phyloP scores from a whole-genome alignment of 176 grass and related monocot genomes.

The Coix lacrymajobi region DNA sequence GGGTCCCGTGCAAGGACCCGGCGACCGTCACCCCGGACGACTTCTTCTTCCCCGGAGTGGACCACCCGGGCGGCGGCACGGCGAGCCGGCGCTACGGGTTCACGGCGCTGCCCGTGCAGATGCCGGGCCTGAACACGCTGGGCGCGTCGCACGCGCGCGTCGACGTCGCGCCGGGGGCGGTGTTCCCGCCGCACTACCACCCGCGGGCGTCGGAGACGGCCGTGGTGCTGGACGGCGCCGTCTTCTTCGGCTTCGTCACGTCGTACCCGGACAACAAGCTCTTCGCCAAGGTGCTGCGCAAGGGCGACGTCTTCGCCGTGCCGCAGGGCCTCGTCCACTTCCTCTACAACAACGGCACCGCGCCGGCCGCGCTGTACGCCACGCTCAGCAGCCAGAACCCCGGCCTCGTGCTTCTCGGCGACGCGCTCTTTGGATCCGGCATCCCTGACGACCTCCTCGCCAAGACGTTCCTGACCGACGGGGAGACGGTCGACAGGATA shows the following conservation, averaged over 20 bases:
- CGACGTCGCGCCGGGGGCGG: conserved; percentile 13
- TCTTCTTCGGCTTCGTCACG: conserved; percentile 62
- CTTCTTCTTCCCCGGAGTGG: conserved; percentile 41
- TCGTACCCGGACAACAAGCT: conserved; percentile 47
- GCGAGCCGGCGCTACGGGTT: conserved; percentile 26
- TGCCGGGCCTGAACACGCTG: conserved; percentile 41
- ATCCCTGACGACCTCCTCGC: conserved; percentile 46
- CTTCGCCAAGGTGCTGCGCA: conserved; percentile 41
- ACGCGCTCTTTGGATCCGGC: conserved; percentile 27
- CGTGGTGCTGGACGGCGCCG: conserved; percentile 36
- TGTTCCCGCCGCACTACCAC: conserved; percentile 50
- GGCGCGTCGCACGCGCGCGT: conserved; percentile 34
- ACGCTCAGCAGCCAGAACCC: conserved; percentile 62
- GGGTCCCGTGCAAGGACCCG: conserved; percentile 40
- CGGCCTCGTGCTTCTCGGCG: conserved; percentile 29
- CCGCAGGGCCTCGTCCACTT: conserved; percentile 61
- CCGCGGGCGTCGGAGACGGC: conserved; percentile 52
- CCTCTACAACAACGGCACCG: conserved; percentile 42
- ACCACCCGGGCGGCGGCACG: background rate
- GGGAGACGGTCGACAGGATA: conserved; percentile 13
- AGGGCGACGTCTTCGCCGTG: conserved; percentile 58
- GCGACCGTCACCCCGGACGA: conserved; percentile 16
- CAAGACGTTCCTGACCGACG: conserved; percentile 39
- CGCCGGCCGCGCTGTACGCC: conserved; percentile 36
- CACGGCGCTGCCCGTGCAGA: conserved; percentile 18